phyloP scores from a whole-genome alignment of 495 filamentous ascomycete species.

The Letharia columbiana region DNA sequence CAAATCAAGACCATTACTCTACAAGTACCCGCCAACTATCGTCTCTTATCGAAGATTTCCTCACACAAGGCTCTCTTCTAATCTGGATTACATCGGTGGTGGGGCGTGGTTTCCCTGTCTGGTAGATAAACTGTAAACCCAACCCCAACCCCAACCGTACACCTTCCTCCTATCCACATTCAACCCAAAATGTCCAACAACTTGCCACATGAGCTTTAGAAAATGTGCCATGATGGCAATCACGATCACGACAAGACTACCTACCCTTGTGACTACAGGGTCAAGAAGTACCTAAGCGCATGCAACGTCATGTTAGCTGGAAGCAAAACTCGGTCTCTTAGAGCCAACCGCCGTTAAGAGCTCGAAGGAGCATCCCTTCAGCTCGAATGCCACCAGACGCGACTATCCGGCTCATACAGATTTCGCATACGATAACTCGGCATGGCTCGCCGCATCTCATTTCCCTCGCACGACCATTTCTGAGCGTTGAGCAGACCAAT shows the following conservation, averaged over 20 bases:
- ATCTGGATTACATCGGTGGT: neutral
- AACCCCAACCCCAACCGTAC: neutral
- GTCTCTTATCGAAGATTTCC: neutral
- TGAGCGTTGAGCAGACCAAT: conserved; percentile 11
- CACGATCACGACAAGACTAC: neutral
- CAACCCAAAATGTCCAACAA: neutral
- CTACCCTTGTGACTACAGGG: neutral
- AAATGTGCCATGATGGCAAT: neutral
- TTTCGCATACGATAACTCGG: neutral
- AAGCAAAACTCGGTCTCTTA: neutral
- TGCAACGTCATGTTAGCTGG: neutral
- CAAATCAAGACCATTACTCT: neutral
- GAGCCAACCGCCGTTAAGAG: neutral
- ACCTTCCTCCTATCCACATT: neutral
- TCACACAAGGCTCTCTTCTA: neutral
- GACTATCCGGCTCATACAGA: conserved; percentile 11
- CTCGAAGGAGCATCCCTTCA: neutral
- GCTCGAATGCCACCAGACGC: conserved; percentile 4
- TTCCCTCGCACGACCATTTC: neutral
- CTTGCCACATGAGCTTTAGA: neutral
- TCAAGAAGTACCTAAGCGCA: neutral
- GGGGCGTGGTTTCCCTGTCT: neutral
- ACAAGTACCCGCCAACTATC: neutral
- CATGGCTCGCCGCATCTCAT: conserved; percentile 12
- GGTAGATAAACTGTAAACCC: neutral